phyloP scores from a whole-genome alignment of 2,329 filamentous ascomycete genomes.

The Eutypa lata region DNA sequence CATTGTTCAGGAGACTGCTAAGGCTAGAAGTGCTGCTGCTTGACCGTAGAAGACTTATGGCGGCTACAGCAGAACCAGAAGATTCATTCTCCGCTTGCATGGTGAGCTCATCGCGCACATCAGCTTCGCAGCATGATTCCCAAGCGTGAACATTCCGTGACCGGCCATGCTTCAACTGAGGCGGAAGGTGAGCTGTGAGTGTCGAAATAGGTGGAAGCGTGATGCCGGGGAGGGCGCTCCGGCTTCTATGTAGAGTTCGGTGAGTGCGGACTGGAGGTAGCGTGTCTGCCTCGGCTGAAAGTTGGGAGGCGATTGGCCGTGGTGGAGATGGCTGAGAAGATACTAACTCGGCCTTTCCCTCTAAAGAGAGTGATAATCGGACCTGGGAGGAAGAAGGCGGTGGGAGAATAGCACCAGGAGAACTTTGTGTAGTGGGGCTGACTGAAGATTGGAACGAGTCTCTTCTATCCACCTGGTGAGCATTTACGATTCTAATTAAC shows the following conservation, averaged over 20 bases:
- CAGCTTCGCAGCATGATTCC: slow-evolving; percentile 86
- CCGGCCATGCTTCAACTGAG: slow-evolving; percentile 62
- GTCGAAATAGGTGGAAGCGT: slow-evolving; percentile 56
- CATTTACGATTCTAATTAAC: background rate
- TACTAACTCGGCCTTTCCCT: slow-evolving; percentile 87
- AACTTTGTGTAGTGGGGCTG: slow-evolving; percentile 34
- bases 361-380: slow-evolving; percentile 77
- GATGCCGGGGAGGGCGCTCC: slow-evolving; percentile 61
- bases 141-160: slow-evolving; percentile 86
- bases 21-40: slow-evolving; percentile 53
- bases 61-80: slow-evolving; percentile 74
- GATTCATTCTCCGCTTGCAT: slow-evolving; percentile 78
- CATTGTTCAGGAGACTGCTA: slow-evolving; percentile 31
- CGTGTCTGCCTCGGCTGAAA: slow-evolving; percentile 42
- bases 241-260: slow-evolving; percentile 63
- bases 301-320: slow-evolving; percentile 52
- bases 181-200: slow-evolving; percentile 50
- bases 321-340: slow-evolving; percentile 69
- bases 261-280: slow-evolving; percentile 45
- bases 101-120: slow-evolving; percentile 73
- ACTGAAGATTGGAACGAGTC: slow-evolving; percentile 43
- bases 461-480: slow-evolving; percentile 30
- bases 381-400: slow-evolving; percentile 53
- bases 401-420: slow-evolving; percentile 33
- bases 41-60: slow-evolving; percentile 77